Base-by-base conservation (phyloP, 495 filamentous ascomycete genomes). In the Trichoderma erinaceum region DNA sequence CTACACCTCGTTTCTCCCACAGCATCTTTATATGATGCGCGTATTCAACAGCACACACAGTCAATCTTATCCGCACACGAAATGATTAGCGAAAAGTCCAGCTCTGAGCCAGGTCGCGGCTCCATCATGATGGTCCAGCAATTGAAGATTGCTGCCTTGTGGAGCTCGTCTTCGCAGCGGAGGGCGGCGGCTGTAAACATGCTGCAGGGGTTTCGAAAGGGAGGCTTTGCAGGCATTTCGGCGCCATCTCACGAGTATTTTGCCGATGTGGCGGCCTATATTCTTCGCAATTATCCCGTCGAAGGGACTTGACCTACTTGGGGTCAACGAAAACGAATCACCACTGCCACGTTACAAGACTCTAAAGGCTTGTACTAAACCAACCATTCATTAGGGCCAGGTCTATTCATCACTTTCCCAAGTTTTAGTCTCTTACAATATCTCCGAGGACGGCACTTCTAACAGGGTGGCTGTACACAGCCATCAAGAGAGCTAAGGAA, bases 61-160 rank as follows among this genome's bases (percentile, higher is more conserved):
- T 65, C 63, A 11, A 65, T 65, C 21, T 12, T 65, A 12, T 65
- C 32, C 2, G 63, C 63, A 21, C n/a, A 65, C 35, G 35, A 29
- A 3, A 25, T 65, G 21, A n/a, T 43, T 13, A 65, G 11, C 12
- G 35, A 0, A 25, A 15, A 21, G 8, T 65, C 63, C 8, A 16
- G 63, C 32, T 43, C 63, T 65, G 41, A 16, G n/a, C 63, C 63
- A 12, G 32, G 29, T 3, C 63, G 63, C 16, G 25, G 63, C 18
- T 65, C 63, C 63, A 65, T 44, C n/a, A 65, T 65, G 63, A 43
- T 65, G 63, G 63, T 65, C 35, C 35, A 29, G 35, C 63, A 65
- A 35, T 16, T 65, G 8, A 65, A 65, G 35, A 43, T 29, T 43
- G 63, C 21, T 44, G 21, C 35, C 11, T 21, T 65, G 35, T 65